Evolutionary conservation across 1,284 basidiomycete species (phyloP).

Genomic region (Veloporphyrellus conicus): DNA sequence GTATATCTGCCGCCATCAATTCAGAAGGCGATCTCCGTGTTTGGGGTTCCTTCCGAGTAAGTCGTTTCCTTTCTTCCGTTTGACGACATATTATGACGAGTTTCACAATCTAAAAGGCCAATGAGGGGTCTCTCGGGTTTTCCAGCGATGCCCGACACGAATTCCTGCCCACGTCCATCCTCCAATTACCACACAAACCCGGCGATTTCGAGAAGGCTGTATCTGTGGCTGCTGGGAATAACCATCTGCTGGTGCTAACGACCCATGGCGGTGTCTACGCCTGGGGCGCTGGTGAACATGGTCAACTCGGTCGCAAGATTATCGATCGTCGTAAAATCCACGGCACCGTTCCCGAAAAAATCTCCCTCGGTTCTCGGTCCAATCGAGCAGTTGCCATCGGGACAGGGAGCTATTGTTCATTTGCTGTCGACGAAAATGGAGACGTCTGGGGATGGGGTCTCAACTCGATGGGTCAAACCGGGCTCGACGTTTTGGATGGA

Average conservation of each 20-base stretch:
- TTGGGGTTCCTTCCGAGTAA: constrained; percentile 90
- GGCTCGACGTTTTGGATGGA: constrained; percentile 45
- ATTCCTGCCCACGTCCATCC: constrained; percentile 69
- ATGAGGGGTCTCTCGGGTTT: constrained; percentile 85
- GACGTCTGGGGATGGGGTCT: constrained; percentile 90
- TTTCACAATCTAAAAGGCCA: constrained; percentile 42
- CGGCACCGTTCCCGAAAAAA: constrained; percentile 76
- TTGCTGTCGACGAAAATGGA: constrained; percentile 81
- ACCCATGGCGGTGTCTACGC: constrained; percentile 80
- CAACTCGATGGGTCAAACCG: constrained; percentile 73
- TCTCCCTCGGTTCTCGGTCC: constrained; percentile 63
- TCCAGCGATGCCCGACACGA: constrained; percentile 62
- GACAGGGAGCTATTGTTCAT: constrained; percentile 81
- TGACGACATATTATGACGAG: constrained; percentile 8
- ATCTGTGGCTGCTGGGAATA: constrained; percentile 74
- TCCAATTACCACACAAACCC: constrained; percentile 57
- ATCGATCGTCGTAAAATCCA: constrained; percentile 80
- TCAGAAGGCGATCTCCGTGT: constrained; percentile 75
- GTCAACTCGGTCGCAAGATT: constrained; percentile 82
- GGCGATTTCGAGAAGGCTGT: constrained; percentile 74
- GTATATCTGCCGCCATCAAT: constrained; percentile 77
- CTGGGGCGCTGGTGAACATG: constrained; percentile 85
- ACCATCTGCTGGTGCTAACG: constrained; percentile 85
- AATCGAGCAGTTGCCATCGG: constrained; percentile 76
- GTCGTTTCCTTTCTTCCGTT: constrained; percentile 30